phyloP scores from a whole-genome alignment of 345 rosid genomes.

The Geranium brycei region DNA sequence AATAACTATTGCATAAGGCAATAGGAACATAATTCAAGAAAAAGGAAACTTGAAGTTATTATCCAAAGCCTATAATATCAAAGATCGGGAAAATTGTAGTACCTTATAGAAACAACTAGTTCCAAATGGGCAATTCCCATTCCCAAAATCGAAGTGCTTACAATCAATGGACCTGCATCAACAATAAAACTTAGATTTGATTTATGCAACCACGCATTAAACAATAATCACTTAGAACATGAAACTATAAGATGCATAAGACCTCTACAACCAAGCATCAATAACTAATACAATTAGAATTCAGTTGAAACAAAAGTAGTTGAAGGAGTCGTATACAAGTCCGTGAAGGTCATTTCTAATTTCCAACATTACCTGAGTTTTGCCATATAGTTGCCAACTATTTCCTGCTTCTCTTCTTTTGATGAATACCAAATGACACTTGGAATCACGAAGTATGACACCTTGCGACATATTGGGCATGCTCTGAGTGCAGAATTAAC shows the following conservation, averaged over 20 bases:
- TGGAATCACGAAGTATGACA: constrained; percentile 89
- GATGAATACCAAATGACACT: constrained; percentile 84
- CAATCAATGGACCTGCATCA: constrained; percentile 67
- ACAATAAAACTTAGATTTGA: not conserved
- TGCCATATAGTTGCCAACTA: constrained; percentile 66
- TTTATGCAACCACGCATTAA: too few relatives aligned
- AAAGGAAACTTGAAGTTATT: not conserved
- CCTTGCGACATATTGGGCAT: constrained; percentile 88
- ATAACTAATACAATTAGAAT: too few relatives aligned
- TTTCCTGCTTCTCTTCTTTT: constrained; percentile 69
- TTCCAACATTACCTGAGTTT: constrained; percentile 49
- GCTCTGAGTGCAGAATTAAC: constrained; percentile 69
- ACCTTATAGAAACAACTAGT: constrained; percentile 98
- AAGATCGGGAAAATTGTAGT: not conserved
- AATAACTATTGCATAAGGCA: not conserved
- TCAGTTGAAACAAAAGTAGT: not conserved
- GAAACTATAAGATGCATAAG: not conserved
- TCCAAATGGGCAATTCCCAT: constrained; percentile 90
- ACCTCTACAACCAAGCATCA: not conserved
- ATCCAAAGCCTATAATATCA: too few relatives aligned
- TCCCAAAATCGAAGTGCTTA: constrained; percentile 83
- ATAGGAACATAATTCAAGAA: not conserved
- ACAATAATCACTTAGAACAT: not conserved
- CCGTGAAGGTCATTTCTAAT: too few relatives aligned
- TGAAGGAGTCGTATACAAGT: not conserved